Conservation (phyloP, 2,329 filamentous ascomycete genomes). For the Claviceps sp. region DNA sequence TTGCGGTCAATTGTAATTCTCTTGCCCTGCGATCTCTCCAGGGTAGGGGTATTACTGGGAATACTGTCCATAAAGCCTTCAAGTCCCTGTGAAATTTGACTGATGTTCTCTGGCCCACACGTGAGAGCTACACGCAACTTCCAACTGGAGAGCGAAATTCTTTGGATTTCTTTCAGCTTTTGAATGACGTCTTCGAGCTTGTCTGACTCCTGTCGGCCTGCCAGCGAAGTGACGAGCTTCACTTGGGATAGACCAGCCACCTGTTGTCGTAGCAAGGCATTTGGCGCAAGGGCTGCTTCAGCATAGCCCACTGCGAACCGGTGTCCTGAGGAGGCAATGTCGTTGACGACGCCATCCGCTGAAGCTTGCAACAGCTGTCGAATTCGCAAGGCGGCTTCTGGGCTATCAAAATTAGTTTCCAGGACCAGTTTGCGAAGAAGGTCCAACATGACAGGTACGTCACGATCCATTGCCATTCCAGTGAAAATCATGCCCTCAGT, state of each 20-base stretch:
- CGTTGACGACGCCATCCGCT: slow-evolving; percentile 80
- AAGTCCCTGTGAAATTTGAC: slow-evolving; percentile 57
- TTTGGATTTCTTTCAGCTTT: slow-evolving; percentile 77
- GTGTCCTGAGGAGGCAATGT: slow-evolving; percentile 83
- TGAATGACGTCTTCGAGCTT: slow-evolving; percentile 61
- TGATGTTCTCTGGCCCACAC: slow-evolving; percentile 62
- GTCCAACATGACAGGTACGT: slow-evolving; percentile 83
- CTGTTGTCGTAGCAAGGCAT: slow-evolving; percentile 65
- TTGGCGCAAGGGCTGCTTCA: slow-evolving; percentile 61
- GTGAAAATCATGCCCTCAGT: slow-evolving; percentile 74
- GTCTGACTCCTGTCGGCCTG: slow-evolving; percentile 55
- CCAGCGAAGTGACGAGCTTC: slow-evolving; percentile 67
- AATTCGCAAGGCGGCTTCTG: slow-evolving; percentile 69
- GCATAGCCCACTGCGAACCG: slow-evolving; percentile 74
- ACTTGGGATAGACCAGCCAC: slow-evolving; percentile 85
- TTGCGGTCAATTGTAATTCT: slow-evolving; percentile 43
- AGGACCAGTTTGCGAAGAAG: slow-evolving; percentile 66
- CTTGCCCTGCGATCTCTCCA: slow-evolving; percentile 15
- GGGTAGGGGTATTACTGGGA: slow-evolving; percentile 24
- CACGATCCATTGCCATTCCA: slow-evolving; percentile 79
- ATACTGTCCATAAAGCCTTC: slow-evolving; percentile 49
- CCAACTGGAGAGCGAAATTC: slow-evolving; percentile 55
- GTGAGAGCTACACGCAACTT: slow-evolving; percentile 71
- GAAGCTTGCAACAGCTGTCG: slow-evolving; percentile 75
- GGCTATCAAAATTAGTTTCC: slow-evolving; percentile 81